A percentile compares a stretch with the other conserved stretches of the same genome.
Conservation (phyloP, 805 yeast species). For the Schizosaccharomyces osmophilus region DNA sequence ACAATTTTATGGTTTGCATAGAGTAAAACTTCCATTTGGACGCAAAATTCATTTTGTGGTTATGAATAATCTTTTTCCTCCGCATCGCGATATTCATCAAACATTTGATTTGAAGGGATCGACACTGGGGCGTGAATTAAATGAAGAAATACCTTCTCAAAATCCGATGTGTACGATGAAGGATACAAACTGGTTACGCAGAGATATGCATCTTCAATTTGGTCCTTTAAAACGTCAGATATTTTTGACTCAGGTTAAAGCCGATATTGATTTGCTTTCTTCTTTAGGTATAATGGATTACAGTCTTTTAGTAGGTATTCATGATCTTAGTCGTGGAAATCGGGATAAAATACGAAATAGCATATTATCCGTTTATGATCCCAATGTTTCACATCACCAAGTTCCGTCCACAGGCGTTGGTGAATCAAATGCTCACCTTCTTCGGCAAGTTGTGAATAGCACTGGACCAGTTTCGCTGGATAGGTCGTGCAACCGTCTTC, state of each 20-base stretch:
- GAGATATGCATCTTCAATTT: conserved; percentile 36
- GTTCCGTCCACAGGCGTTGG: neutral
- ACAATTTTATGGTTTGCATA: conserved; percentile 89
- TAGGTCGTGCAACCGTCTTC: neutral
- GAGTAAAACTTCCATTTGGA: conserved; percentile 67
- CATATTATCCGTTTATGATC: conserved; percentile 16
- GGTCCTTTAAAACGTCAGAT: conserved; percentile 43
- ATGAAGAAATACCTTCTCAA: conserved; percentile 8
- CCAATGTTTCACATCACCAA: conserved; percentile 7
- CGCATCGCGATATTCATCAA: conserved; percentile 60
- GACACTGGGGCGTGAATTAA: conserved; percentile 41
- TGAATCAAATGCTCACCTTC: neutral
- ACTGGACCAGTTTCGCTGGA: neutral
- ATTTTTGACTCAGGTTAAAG: conserved; percentile 43
- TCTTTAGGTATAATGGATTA: conserved; percentile 83
- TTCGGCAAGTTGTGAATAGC: neutral
- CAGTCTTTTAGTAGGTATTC: conserved; percentile 69
- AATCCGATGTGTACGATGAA: conserved; percentile 27
- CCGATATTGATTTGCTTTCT: conserved; percentile 51
- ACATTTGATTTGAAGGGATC: conserved; percentile 89
- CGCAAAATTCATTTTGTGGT: conserved; percentile 78
- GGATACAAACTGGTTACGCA: conserved; percentile 70
- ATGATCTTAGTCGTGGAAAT: conserved; percentile 41
- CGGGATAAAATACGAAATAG: conserved; percentile 17
- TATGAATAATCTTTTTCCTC: conserved; percentile 93